Base-by-base conservation (phyloP, 2,329 filamentous ascomycete species). In the Apiospora saccharicola region DNA sequence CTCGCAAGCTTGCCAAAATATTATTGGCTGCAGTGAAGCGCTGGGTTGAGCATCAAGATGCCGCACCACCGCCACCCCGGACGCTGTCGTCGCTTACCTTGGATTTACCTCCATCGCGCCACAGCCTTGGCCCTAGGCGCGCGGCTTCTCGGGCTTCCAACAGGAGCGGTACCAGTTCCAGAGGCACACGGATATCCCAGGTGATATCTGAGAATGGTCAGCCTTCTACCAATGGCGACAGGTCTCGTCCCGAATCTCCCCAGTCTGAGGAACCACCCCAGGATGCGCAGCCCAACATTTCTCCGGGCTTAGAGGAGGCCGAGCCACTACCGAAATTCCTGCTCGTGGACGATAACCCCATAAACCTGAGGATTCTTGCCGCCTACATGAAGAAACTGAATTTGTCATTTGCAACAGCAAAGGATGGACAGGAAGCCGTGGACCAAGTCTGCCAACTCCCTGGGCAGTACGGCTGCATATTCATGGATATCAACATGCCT, bases 401-500 rank as follows among this genome's bases (percentile, higher is more conserved):
- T 16, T 76, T 75, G 22, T 76, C 78, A 16, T 76, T 76, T 67
- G 72, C 75, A 24, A 81, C 79, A 1, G 83, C 82, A 3, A 76
- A 72, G 6, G 80, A 85, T 71, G 83, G 83, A 34, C 78, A 80
- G 12, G 80, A 83, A 75, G 83, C 83, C 4, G 76, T 84, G 16
- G 77, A 82, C n/a, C 71, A 73, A 13, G 83, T 82, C 73, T 77
- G 79, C 67, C 69, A 68, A 41, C 26, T 69, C 14, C 71, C 73
- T 26, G 37, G 44, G 26, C 16, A 30, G 7, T 71, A 68, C 57
- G 24, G 19, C 22, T 72, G 72, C 22, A 69, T 74, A 10, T 67
- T 75, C 10, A 75, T 72, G 69, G 85, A 86, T 74, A 81, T 85
- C 14, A 84, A 79, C 76, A 86, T 87, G 85, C 85, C 85, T 0